These are phyloP conservation scores for Sarcomyxa edulis DNA, from an alignment of 768 basidiomycete genomes.

Conservation along the genomic window DNA sequence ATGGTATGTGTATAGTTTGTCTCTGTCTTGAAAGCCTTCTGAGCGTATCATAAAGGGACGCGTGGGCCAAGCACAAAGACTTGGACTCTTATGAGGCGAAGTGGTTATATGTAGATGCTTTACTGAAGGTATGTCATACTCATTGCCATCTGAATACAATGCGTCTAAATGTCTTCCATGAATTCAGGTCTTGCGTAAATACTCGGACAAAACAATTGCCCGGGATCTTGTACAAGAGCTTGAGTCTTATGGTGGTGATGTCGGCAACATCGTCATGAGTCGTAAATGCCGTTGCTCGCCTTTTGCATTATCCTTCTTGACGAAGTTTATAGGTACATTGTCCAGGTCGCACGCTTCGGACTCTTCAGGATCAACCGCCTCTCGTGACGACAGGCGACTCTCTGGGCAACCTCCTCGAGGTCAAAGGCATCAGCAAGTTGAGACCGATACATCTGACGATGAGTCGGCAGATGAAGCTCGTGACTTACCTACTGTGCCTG, in stretches of 20 bases:
- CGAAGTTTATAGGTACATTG: slow-evolving; percentile 29
- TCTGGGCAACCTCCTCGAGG: slow-evolving; percentile 17
- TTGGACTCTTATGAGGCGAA: slow-evolving; percentile 77
- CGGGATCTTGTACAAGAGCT: slow-evolving; percentile 72
- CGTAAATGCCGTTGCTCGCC: slow-evolving; percentile 36
- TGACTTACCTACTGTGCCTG: slow-evolving; percentile 31
- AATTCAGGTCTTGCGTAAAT: slow-evolving; percentile 77
- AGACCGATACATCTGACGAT: slow-evolving; percentile 35
- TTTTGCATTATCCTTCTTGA: slow-evolving; percentile 1
- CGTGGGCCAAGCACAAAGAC: slow-evolving; percentile 92
- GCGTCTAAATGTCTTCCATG: slow-evolving; percentile 1
- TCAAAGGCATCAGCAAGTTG: slow-evolving; percentile 26
- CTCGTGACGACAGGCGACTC: slow-evolving; percentile 30
- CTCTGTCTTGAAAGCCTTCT: slow-evolving; percentile 3
- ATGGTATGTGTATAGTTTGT: slow-evolving; percentile 52
- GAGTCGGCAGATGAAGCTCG: slow-evolving; percentile 45
- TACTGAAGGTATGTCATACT: slow-evolving; percentile 63
- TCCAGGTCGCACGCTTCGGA: slow-evolving; percentile 51
- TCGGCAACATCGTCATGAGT: slow-evolving; percentile 58
- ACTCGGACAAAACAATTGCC: slow-evolving; percentile 79
- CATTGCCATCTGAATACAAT: not conserved
- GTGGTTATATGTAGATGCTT: slow-evolving; percentile 82
- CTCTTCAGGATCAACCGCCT: slow-evolving; percentile 61
- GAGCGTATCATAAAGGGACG: slow-evolving; percentile 56
- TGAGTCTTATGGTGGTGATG: slow-evolving; percentile 69